Percentiles rank a stretch among this genome's conserved stretches.
These are phyloP conservation scores for Rhododendron ferrugineum DNA, from an alignment of 148 eudicot species.

Conservation along the genomic window DNA sequence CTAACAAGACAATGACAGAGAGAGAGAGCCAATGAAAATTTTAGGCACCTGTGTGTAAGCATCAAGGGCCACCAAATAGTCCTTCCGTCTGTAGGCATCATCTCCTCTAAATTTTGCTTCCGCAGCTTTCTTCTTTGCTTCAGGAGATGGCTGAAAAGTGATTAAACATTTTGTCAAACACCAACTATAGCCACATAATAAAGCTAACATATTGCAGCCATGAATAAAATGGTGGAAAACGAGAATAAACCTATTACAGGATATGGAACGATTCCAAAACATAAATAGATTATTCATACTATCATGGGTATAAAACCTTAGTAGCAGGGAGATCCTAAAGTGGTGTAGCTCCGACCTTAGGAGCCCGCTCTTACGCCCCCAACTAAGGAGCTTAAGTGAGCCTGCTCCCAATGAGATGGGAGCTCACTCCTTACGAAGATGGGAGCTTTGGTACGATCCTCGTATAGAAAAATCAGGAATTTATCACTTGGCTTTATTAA, in stretches of 20 bases:
- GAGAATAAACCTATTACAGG: neutral
- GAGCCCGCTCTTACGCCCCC: neutral
- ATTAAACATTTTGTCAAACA: neutral
- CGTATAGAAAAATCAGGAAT: too few relatives aligned
- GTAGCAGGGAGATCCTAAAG: neutral
- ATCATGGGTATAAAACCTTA: neutral
- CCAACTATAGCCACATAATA: neutral
- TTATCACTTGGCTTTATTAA: too few relatives aligned
- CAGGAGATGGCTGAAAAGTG: slow-evolving; percentile 54
- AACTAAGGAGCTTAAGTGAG: neutral
- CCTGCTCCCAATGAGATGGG: too few relatives aligned
- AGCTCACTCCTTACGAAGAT: neutral
- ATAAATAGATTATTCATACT: too few relatives aligned
- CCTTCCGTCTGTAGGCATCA: slow-evolving; percentile 71
- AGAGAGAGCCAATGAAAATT: neutral
- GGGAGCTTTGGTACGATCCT: neutral
- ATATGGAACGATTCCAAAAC: neutral
- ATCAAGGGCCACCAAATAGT: slow-evolving; percentile 58
- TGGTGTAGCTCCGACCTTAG: neutral
- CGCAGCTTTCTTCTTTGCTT: slow-evolving; percentile 78
- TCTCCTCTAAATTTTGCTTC: slow-evolving; percentile 85
- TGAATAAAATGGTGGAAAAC: too few relatives aligned
- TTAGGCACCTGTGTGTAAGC: slow-evolving; percentile 72
- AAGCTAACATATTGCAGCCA: neutral
- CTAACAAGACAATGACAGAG: neutral